A percentile compares a stretch with the other conserved stretches of the same genome.
Evolutionary conservation across 495 filamentous ascomycete genomes (phyloP).

Genomic region (Daldinia loculata): DNA sequence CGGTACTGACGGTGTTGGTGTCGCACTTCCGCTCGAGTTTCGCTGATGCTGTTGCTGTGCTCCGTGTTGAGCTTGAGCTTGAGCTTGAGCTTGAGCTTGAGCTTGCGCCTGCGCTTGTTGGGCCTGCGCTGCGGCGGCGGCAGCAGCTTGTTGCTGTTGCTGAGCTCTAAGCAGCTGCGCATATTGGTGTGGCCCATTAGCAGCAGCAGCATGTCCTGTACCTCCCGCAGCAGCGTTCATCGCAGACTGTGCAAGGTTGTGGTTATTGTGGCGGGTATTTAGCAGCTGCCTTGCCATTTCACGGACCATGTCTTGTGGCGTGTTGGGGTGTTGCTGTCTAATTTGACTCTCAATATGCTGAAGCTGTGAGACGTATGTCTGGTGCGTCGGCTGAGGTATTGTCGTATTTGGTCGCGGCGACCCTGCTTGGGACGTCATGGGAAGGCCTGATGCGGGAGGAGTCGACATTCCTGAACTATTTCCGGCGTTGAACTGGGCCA

Average conservation of each 20-base stretch:
- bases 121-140: constrained; percentile 39
- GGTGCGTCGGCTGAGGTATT: constrained; percentile 42
- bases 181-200: constrained; percentile 69
- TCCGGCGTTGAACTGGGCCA: constrained; percentile 50
- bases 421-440: constrained; percentile 50
- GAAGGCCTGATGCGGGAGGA: constrained; percentile 50
- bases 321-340: constrained; percentile 41
- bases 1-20: constrained; percentile 46
- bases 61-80: constrained; percentile 38
- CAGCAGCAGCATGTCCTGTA: constrained; percentile 43
- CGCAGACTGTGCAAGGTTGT: constrained; percentile 62
- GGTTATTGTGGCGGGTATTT: constrained; percentile 44
- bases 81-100: background rate
- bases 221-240: constrained; percentile 73
- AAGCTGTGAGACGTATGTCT: constrained; percentile 54
- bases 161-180: constrained; percentile 77
- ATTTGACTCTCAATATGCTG: constrained; percentile 52
- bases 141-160: constrained; percentile 59
- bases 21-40: constrained; percentile 55
- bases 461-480: constrained; percentile 52
- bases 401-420: constrained; percentile 50
- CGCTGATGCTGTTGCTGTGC: constrained; percentile 49
- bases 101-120: constrained; percentile 31
- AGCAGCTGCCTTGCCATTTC: constrained; percentile 42
- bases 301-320: constrained; percentile 50